Base-by-base conservation (phyloP, 805 yeast genomes). In the Lipomyces yamadae region DNA sequence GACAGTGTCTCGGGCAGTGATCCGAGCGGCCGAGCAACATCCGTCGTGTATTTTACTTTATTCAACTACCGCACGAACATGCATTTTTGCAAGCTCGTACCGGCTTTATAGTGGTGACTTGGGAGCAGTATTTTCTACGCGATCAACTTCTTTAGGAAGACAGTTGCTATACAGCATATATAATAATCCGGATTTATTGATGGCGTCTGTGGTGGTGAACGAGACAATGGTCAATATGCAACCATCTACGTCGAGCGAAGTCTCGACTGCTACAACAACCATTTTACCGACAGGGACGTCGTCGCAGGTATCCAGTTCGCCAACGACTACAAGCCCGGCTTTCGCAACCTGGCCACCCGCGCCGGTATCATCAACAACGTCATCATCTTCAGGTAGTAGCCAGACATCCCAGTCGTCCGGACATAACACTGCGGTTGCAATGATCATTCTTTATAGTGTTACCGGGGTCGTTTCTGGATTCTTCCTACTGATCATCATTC, bases 391-490 rank as follows among this genome's bases (percentile, higher is more conserved):
- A n/a, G 30, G 13, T 32, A 18, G 15, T 52, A 18, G 15, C 24
- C n/a, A 10, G 33, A 10, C 29, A 4, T 18, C 55, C 5, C 55
- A 29, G 24, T 52, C 34, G n/a, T 13, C 32, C 34, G 30, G 34
- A 29, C 15, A 52, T 18, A 52, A 32, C n/a, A 67, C 78, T 11
- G 72, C 76, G 4, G 68, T 68, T 18, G 77, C 77, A 29, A 75
- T 76, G 78, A 74, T 72, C 39, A 72, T 74, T 7, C 70, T 76
- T 29, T 76, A 76, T 62, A 58, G 70, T 58, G 59, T 75, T 34
- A 72, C 77, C 7, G 78, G 78, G 11, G 50, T 76, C 7, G 65
- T 76, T 3, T 75, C 77, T 2, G 64, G 72, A 0, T 70, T 74
- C 34, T 76, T 76, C 55, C 63, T 76, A 39, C 63, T 75, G 32